Evolutionary conservation across 1,139 yeast genomes (phyloP).

Genomic region (Pichia sp.): DNA sequence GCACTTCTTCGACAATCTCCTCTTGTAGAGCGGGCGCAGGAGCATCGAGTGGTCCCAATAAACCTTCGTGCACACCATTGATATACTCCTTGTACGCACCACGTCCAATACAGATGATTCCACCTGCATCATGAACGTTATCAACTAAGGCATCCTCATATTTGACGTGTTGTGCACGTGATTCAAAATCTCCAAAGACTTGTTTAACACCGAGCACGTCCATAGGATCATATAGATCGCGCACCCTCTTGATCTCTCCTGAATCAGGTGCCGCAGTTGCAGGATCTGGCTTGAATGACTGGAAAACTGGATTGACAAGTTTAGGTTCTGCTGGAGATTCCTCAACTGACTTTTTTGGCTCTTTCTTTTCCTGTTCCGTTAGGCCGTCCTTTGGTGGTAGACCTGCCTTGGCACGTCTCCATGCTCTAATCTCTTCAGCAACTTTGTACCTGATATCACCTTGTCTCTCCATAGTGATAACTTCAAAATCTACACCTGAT

Average conservation of each 20-base stretch:
- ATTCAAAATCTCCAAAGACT: slow-evolving; percentile 24
- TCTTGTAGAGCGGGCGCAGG: slow-evolving; percentile 32
- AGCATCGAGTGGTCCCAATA: slow-evolving; percentile 79
- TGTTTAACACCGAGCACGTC: slow-evolving; percentile 56
- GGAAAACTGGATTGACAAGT: slow-evolving; percentile 6
- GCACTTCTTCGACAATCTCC: slow-evolving; percentile 6
- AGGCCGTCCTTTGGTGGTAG: slow-evolving; percentile 13
- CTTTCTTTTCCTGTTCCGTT: neutral
- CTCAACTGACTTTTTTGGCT: neutral
- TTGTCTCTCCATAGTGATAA: slow-evolving; percentile 70
- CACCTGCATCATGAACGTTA: slow-evolving; percentile 55
- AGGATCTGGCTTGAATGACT: slow-evolving; percentile 6
- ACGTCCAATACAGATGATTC: slow-evolving; percentile 87
- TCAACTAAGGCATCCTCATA: slow-evolving; percentile 40
- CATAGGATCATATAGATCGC: slow-evolving; percentile 34
- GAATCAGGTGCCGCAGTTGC: too few relatives aligned
- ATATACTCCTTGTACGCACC: slow-evolving; percentile 94
- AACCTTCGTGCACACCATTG: slow-evolving; percentile 88
- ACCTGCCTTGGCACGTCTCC: slow-evolving; percentile 34
- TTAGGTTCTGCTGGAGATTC: neutral
- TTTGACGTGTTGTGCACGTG: slow-evolving; percentile 20
- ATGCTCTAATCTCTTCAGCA: slow-evolving; percentile 72
- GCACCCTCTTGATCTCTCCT: too few relatives aligned
- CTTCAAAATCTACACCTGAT: slow-evolving; percentile 80
- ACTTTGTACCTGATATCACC: slow-evolving; percentile 81